Evolutionary conservation across 2,329 filamentous ascomycete genomes (phyloP), one percentile per base, ranked within the genome.

Genomic region (Calonectria pseudoreteaudii): DNA sequence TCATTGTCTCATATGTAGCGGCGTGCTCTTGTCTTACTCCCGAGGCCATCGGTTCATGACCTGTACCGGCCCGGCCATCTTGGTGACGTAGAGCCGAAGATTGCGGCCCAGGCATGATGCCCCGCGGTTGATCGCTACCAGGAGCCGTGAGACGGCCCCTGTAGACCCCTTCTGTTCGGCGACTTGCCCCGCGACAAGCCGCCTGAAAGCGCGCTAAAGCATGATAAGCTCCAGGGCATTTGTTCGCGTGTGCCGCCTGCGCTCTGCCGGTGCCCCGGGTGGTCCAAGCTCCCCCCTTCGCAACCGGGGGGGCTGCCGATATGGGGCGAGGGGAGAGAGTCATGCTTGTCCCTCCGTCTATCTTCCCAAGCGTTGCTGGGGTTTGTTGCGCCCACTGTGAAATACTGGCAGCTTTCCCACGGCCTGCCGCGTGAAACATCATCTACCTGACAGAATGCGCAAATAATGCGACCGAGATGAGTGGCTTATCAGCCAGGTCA

Each of bases 381-480:
- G 38, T 28, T 30, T n/a, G 26, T 62, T 30, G 56, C 56, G 56
- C 34, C 56, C 36, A 23, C 13, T 20, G 56, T 62, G 56, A 62
- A 41, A 41, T 62, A 41, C 56, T 50, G 36, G 67, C 50, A 56
- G 26, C 30, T 56, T 28, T 7, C 56, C 34, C 23, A 41, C 34
- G 14, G 34, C 16, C 36, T 62, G 34, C 23, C 8, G 56, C 23
- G 36, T 62, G 34, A 62, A 62, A 41, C 34, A 38, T 41, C 26
- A 34, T 30, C 36, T 34, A 28, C 28, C 20, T 23, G 44, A 23
- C 65, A 68, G 64, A 56, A 74, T 68, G 72, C 47, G 64, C 60
- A 73, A 73, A 65, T 73, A 58, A 73, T 44, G 41, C 28, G 47
- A 76, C 77, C 41, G 72, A 71, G 65, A 81, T 81, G 80, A 81